Evolutionary conservation across 2,329 filamentous ascomycete genomes (phyloP).

Genomic region (Rutstroemia sp.): DNA sequence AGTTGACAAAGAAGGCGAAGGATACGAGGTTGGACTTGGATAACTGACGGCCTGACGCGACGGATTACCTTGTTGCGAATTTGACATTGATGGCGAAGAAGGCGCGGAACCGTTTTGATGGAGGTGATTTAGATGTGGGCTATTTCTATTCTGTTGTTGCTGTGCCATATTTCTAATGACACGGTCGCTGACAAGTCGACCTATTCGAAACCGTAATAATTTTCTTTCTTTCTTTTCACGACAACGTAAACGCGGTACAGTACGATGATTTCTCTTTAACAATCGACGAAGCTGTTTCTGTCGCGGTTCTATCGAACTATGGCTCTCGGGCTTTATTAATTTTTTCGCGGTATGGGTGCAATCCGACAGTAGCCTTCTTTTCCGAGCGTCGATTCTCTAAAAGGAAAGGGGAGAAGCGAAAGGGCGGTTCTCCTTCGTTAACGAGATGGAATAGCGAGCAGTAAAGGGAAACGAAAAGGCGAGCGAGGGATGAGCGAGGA

Average conservation of each 20-base stretch:
- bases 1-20: constrained; percentile 38
- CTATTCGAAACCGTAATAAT: not conserved
- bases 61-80: constrained; percentile 19
- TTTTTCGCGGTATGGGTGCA: no score
- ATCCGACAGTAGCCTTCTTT: no score
- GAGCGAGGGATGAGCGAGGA: not conserved
- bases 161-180: constrained; percentile 18
- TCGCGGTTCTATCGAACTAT: no score
- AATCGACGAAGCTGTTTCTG: no score
- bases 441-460: not conserved
- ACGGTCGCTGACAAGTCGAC: constrained; percentile 6
- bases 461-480: not conserved
- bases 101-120: constrained; percentile 27
- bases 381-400: not conserved
- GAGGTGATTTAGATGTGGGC: constrained; percentile 23
- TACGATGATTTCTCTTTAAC: not conserved
- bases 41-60: constrained; percentile 29
- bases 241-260: not conserved
- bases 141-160: constrained; percentile 21
- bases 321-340: no score
- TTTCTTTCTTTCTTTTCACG: not conserved
- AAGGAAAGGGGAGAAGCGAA: not conserved
- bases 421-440: not conserved
- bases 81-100: constrained; percentile 29
- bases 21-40: constrained; percentile 41